Evolutionary conservation across 805 yeast genomes (phyloP), one percentile per base, ranked within the genome.

Genomic region (Babjeviella inositovora): DNA sequence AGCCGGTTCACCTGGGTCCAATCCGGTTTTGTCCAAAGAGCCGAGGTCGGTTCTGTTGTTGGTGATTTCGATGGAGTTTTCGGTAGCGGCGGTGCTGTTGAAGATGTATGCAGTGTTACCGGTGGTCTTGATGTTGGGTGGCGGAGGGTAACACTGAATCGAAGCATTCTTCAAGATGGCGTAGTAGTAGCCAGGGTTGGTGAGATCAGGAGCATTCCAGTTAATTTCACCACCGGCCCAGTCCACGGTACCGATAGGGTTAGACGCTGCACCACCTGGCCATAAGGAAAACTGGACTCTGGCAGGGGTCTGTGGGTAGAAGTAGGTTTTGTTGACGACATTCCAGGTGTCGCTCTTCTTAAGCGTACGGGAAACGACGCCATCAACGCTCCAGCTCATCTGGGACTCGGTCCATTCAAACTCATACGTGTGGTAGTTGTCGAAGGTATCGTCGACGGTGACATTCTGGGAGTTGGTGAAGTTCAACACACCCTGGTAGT

Each of bases 221-320:
- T 80, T 57, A 30, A 85, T 69, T 14, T 32, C 55, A 51, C 96
- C 96, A 50, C 94, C 94, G 17, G 93, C 79, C 85, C 85, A 84
- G 27, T 59, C 75, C 30, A 65, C 57, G 8, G 84, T 74, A 56
- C 85, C 85, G 14, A 38, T 32, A 12, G 62, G 65, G 37, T 59
- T 62, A 15, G 55, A 37, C 7, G 61, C 31, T 30, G 50, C 58
- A 45, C 84, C 85, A 53, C 67, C 85, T 3, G 87, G 82, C 87
- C 87, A 76, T 27, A 76, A 42, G 4, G 85, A 76, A 24, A 74
- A 45, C 41, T 76, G 81, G 22, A 84, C 50, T 39, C 75, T 57
- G 24, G 81, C 50, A 7, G 87, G 87, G 2, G 87, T 75, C 46
- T 73, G 80, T 13, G 87, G 87, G 47, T 34, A 76, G 25, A 47